Evolutionary conservation across 371 early-diverging fungal species (phyloP), one percentile per base, ranked within the genome.

Genomic region (Zopfochytrium polystomum): DNA sequence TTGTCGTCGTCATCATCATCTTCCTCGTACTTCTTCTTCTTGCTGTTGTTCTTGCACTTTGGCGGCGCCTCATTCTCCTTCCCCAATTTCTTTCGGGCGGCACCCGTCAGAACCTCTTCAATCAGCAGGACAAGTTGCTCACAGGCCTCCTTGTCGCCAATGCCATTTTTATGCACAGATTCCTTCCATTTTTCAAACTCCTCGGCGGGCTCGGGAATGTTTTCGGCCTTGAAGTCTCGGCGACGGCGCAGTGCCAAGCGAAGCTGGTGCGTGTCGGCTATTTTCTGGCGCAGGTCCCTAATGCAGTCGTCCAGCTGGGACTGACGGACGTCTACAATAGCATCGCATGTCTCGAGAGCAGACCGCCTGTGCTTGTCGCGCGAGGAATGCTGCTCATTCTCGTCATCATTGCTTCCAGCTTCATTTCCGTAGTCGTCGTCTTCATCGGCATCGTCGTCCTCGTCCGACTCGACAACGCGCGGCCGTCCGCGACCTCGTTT

Each of bases 291-390:
- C 2, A 73, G 33, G 27, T 59, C 58, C 4, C 44, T 22, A 22
- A 49, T 13, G 52, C 70, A 70, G 46, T 64, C 68, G 15, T 62
- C 55, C 42, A 67, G 25, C 45, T 73, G 70, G 9, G 20, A 1
- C 3, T 49, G 61, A 20, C 74, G 64, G 23, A 60, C 63, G 4
- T 38, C 52, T 3, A 66, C 70, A 57, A 73, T 73, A 7, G 32
- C 59, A n/a, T 61, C 63, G 42, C 74, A 73, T 3, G 74, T 68
- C 34, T 69, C 68, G 0, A 58, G 58, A 11, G 74, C 74, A 3
- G 66, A n/a, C 26, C 13, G 18, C 42, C 25, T 26, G 43, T 26
- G 33, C 23, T 38, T 32, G 29, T 33, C 4, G 13, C 7, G 33
- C 18, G 18, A 26, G 22, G 30, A 55, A 32, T 35, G 27, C 22